A percentile compares a stretch with the other conserved stretches of the same genome.
phyloP scores from a whole-genome alignment of 148 eudicot genomes.

The Silene conica region DNA sequence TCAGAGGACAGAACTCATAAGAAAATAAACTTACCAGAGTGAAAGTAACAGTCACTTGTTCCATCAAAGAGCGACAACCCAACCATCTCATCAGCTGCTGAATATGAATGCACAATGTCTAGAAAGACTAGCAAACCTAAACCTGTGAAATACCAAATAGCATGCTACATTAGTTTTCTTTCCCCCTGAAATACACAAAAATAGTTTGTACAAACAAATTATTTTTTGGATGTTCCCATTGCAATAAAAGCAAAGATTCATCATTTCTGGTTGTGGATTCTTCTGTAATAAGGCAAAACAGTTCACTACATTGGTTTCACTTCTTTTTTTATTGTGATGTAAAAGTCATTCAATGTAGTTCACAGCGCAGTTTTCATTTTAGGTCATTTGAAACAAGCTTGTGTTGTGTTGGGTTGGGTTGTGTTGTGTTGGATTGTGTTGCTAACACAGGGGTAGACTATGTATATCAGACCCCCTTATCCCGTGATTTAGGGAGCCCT shows the following conservation, averaged over 20 bases:
- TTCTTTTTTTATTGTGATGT: too few species aligned
- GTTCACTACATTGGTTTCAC: neutral
- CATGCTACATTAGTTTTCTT: conserved; percentile 5
- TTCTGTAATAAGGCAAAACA: neutral
- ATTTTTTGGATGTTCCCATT: neutral
- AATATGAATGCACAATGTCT: conserved; percentile 89
- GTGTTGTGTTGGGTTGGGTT: neutral
- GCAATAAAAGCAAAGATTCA: neutral
- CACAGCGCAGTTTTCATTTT: too few species aligned
- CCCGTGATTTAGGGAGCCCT: neutral
- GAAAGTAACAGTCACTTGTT: conserved; percentile 95
- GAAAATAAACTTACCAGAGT: conserved; percentile 53
- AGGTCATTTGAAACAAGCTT: too few species aligned
- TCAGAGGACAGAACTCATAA: neutral
- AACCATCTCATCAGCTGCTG: conserved; percentile 98
- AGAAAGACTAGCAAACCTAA: conserved; percentile 84
- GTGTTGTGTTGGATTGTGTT: neutral
- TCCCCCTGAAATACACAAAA: neutral
- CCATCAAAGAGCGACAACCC: conserved; percentile 93
- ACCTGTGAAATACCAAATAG: conserved; percentile 43
- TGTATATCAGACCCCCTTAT: too few species aligned
- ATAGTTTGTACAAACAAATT: neutral
- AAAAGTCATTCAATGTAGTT: neutral
- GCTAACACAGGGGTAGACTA: neutral
- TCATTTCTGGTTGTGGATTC: neutral